Evolutionary conservation across 495 filamentous ascomycete species (phyloP).

Genomic region (Neurospora discreta): DNA sequence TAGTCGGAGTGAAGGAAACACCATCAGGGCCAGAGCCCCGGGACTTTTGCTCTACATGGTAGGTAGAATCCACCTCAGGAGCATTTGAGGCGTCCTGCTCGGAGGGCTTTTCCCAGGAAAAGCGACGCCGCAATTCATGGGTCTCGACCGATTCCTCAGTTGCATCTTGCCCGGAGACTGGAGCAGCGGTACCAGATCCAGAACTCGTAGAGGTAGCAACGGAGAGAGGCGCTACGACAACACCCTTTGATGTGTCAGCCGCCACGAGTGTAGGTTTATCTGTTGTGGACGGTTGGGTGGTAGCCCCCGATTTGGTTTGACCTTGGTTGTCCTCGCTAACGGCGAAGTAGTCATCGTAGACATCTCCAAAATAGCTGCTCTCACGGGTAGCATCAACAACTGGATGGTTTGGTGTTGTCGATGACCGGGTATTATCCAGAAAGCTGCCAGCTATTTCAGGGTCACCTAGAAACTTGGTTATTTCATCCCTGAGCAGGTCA

Average conservation of each 20-base stretch:
- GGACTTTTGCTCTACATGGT: conserved; percentile 4
- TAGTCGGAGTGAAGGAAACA: neutral
- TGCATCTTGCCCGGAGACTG: neutral
- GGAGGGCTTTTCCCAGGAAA: conserved; percentile 42
- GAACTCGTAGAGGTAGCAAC: neutral
- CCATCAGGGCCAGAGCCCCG: conserved; percentile 1
- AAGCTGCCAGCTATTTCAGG: conserved; percentile 7
- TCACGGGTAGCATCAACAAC: conserved; percentile 21
- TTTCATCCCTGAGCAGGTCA: conserved; percentile 69
- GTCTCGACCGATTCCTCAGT: neutral
- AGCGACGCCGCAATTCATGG: conserved; percentile 24
- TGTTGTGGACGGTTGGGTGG: neutral
- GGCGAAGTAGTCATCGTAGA: conserved; percentile 35
- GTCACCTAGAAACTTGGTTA: conserved; percentile 63
- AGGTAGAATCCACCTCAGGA: neutral
- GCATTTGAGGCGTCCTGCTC: conserved; percentile 6
- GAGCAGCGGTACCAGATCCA: neutral
- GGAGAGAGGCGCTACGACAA: neutral
- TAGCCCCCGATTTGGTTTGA: neutral
- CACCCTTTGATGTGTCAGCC: neutral
- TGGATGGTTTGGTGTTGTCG: conserved; percentile 13
- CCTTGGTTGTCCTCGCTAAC: conserved; percentile 15
- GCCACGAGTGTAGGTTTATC: neutral
- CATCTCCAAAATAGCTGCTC: conserved; percentile 34
- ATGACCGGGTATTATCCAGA: neutral